phyloP scores from a whole-genome alignment of 208 protist species.

The Leishmania aethiopica region DNA sequence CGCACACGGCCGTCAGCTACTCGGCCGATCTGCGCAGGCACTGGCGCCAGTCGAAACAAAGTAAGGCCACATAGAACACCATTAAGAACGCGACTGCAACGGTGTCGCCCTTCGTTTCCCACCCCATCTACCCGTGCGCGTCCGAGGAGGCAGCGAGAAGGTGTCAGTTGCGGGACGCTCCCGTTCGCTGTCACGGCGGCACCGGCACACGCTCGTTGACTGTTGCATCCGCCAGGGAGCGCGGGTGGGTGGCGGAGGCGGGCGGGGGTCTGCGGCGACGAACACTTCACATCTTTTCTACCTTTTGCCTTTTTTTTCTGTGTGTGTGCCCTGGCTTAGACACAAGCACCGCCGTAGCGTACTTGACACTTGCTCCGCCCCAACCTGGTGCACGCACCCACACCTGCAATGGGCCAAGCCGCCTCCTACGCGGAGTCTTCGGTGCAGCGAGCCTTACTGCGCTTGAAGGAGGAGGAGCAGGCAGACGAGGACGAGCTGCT shows the following conservation, averaged over 20 bases:
- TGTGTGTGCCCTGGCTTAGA: background rate
- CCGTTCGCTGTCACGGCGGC: background rate
- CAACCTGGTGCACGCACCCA: background rate
- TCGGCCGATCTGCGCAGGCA: background rate
- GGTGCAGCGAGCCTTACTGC: slow-evolving; percentile 40
- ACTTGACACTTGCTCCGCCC: no score
- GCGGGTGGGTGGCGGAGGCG: background rate
- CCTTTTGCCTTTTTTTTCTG: background rate
- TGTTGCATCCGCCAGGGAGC: background rate
- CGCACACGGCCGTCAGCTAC: background rate
- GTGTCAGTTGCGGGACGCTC: background rate
- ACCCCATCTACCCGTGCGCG: background rate
- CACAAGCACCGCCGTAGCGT: no score
- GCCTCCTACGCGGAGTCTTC: slow-evolving; percentile 57
- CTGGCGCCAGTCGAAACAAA: background rate
- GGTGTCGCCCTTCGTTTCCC: background rate
- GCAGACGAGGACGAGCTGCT: slow-evolving; percentile 39
- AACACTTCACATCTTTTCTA: background rate
- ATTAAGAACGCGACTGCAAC: no score
- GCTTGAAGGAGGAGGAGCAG: slow-evolving; percentile 41
- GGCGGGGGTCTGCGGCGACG: background rate
- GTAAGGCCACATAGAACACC: background rate
- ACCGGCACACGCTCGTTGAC: background rate
- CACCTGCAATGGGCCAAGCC: slow-evolving; percentile 45
- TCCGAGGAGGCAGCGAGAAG: background rate